Evolutionary conservation across 1,284 basidiomycete species (phyloP), one percentile per base, ranked within the genome.

Genomic region (Marasmius oreades): DNA sequence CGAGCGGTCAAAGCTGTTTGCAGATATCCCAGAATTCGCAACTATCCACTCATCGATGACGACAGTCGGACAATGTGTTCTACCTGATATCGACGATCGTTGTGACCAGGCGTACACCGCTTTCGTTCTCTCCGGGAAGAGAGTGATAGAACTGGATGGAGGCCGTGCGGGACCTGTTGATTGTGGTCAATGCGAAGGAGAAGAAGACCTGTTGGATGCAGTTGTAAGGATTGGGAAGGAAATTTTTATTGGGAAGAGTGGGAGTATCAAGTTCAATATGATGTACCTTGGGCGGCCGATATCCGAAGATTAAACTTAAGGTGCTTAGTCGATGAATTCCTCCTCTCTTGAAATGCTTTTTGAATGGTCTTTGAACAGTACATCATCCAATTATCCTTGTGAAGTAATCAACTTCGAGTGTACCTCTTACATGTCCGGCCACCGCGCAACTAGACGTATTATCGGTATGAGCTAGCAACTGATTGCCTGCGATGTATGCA

Each of bases 251-350:
- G 45, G 33, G 1, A 55, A 55, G 28, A 55, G 53, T 26, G 53
- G 36, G 31, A 55, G 53, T 26, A 26, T 55, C 18, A 55, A 48
- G 44, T 55, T 55, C 24, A 48, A 28, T 23, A 23, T 46, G 44
- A 55, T 55, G 53, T 46, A 54, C 12, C 39, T 53, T 6, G 52
- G 52, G 12, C 18, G n/a, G 39, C 52, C 52, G n/a, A 18, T 52
- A 16, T 12, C 16, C 11, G 34, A 33, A 26, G 28, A 4, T 31
- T 31, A 10, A 31, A 31, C n/a, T n/a, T n/a, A n/a, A n/a, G n/a
- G n/a, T n/a, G n/a, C n/a, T n/a, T n/a, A n/a, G n/a, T n/a, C n/a
- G n/a, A n/a, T n/a, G n/a, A n/a, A n/a, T n/a, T n/a, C n/a, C n/a
- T n/a, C n/a, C n/a, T n/a, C n/a, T n/a, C n/a, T n/a, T n/a, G n/a